These are phyloP conservation scores for Lipomyces japonicus DNA, from an alignment of 805 yeast genomes.

Conservation along the genomic window DNA sequence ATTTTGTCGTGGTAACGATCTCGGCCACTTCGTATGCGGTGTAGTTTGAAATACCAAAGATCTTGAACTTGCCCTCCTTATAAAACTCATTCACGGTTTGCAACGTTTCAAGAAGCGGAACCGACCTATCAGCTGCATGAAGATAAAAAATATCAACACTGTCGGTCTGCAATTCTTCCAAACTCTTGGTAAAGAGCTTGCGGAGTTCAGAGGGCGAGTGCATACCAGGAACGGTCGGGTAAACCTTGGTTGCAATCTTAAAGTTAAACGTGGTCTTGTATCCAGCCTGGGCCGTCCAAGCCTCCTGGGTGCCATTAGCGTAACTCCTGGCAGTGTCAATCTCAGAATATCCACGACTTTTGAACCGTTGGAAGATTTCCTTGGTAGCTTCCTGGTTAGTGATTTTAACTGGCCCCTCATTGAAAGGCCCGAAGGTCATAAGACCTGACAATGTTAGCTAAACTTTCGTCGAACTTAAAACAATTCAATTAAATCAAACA, in stretches of 20 bases:
- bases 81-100: slow-evolving; percentile 29
- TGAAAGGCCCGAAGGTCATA: slow-evolving; percentile 18
- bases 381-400: slow-evolving; percentile 5
- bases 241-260: slow-evolving; percentile 28
- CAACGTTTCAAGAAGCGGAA: slow-evolving; percentile 31
- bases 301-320: slow-evolving; percentile 26
- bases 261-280: slow-evolving; percentile 16
- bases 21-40: slow-evolving; percentile 29
- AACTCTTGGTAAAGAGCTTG: slow-evolving; percentile 24
- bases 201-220: slow-evolving; percentile 22
- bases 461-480: not conserved
- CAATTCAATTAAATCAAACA: not conserved
- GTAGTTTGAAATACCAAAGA: slow-evolving; percentile 33
- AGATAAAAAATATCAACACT: slow-evolving; percentile 31
- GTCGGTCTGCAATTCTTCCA: slow-evolving; percentile 22
- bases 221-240: slow-evolving; percentile 22
- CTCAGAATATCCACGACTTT: slow-evolving; percentile 27
- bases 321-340: slow-evolving; percentile 33
- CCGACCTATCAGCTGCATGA: slow-evolving; percentile 32
- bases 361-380: slow-evolving; percentile 12
- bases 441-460: not conserved
- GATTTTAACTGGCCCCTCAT: slow-evolving; percentile 4
- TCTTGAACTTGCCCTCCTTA: slow-evolving; percentile 32
- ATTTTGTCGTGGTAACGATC: slow-evolving; percentile 22
- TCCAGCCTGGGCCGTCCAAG: slow-evolving; percentile 20